Conservation (phyloP, 2,329 filamentous ascomycete species). For the Talaromyces sp. region DNA sequence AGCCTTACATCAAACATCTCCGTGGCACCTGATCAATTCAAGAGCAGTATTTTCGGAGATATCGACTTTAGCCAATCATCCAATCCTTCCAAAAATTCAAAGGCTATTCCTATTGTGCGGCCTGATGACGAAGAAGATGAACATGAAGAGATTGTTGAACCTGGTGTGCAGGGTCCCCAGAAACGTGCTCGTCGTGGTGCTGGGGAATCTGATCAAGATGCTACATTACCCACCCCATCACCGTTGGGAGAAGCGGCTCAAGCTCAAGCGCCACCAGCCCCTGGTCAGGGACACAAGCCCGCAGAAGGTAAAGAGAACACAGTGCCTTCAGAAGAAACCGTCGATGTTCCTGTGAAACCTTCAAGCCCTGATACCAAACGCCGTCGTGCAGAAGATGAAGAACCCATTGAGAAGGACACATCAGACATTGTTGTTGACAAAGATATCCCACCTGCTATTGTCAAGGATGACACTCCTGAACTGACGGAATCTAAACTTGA, state of each 20-base stretch:
- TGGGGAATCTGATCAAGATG: slow-evolving; percentile 67
- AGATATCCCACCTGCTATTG: neutral
- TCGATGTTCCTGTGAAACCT: slow-evolving; percentile 27
- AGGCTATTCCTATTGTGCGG: slow-evolving; percentile 75
- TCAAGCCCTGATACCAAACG: slow-evolving; percentile 11
- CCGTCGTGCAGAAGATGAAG: slow-evolving; percentile 21
- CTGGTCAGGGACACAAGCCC: slow-evolving; percentile 20
- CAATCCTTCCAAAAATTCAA: slow-evolving; percentile 67
- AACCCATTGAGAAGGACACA: slow-evolving; percentile 11
- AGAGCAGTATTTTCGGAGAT: slow-evolving; percentile 60
- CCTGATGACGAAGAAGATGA: slow-evolving; percentile 52
- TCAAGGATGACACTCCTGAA: slow-evolving; percentile 6
- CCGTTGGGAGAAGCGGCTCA: slow-evolving; percentile 31
- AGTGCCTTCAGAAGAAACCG: slow-evolving; percentile 28
- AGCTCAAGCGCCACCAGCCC: slow-evolving; percentile 19
- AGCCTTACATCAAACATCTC: slow-evolving; percentile 23
- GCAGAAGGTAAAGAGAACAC: slow-evolving; percentile 35
- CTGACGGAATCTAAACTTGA: slow-evolving; percentile 1
- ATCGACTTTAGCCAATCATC: slow-evolving; percentile 60
- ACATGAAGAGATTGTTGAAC: slow-evolving; percentile 43
- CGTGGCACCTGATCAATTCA: slow-evolving; percentile 17
- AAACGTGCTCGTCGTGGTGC: slow-evolving; percentile 68
- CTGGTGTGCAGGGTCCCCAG: slow-evolving; percentile 57
- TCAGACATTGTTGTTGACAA: neutral
- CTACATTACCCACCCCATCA: slow-evolving; percentile 60